phyloP scores from a whole-genome alignment of 1,284 basidiomycete genomes.

The Vanrija humicola region DNA sequence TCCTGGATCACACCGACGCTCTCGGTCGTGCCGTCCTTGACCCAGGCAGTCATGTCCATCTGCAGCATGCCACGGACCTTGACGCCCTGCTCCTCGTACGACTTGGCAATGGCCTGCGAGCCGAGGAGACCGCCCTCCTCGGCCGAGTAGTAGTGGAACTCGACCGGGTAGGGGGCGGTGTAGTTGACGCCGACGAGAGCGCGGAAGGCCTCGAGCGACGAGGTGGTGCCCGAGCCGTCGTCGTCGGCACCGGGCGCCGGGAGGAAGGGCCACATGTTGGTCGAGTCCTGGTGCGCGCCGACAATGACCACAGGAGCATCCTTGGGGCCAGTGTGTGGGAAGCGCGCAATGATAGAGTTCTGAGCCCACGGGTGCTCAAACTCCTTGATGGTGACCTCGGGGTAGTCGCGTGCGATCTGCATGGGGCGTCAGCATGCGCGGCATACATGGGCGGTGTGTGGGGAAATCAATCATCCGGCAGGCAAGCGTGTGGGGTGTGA shows the following conservation, averaged over 20 bases:
- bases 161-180: conserved; percentile 66
- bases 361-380: conserved; percentile 90
- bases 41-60: conserved; percentile 95
- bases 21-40: conserved; percentile 81
- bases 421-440: too few species aligned
- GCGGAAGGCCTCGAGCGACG: conserved; percentile 84
- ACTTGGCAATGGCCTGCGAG: conserved; percentile 80
- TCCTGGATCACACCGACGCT: conserved; percentile 88
- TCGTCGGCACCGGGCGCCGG: conserved; percentile 74
- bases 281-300: conserved; percentile 88
- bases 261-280: conserved; percentile 81
- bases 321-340: conserved; percentile 41
- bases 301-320: conserved; percentile 56
- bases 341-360: conserved; percentile 72
- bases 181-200: conserved; percentile 75
- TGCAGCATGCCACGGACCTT: conserved; percentile 81
- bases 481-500: conserved; percentile 8
- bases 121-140: conserved; percentile 95
- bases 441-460: background rate
- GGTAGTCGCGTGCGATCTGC: conserved; percentile 64
- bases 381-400: conserved; percentile 66
- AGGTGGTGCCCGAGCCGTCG: conserved; percentile 88
- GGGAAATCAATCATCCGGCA: conserved; percentile 4
- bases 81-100: conserved; percentile 62
- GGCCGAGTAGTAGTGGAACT: conserved; percentile 95